A percentile compares a stretch with the other conserved stretches of the same genome.
These are phyloP conservation scores for Acanthamoeba sp. DNA, from an alignment of 208 protist genomes.

Conservation along the genomic window DNA sequence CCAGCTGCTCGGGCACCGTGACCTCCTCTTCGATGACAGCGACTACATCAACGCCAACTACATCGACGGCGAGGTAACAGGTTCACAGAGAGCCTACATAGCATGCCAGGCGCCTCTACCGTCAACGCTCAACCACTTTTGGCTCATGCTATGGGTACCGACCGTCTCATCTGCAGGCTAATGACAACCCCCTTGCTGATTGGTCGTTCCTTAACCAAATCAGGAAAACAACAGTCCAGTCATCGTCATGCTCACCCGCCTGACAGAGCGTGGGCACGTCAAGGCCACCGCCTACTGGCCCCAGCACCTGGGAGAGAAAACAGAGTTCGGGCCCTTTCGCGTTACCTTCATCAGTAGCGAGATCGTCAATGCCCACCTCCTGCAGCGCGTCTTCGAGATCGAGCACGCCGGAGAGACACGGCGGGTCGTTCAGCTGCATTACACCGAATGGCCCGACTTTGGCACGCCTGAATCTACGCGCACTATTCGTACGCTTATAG, in stretches of 20 bases:
- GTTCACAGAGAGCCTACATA: slow-evolving; percentile 42
- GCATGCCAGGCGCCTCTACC: slow-evolving; percentile 63
- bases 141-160: slow-evolving; percentile 65
- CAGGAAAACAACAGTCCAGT: slow-evolving; percentile 51
- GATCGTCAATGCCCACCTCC: not conserved
- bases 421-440: slow-evolving; percentile 65
- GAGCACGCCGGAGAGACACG: not conserved
- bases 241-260: slow-evolving; percentile 79
- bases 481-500: slow-evolving; percentile 39
- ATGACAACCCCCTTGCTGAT: not conserved
- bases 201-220: too few species aligned
- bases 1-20: not conserved
- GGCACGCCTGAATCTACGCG: not conserved
- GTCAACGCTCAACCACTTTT: slow-evolving; percentile 64
- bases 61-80: slow-evolving; percentile 15
- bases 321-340: not conserved
- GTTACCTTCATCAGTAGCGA: not conserved
- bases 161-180: not conserved
- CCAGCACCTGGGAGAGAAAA: not conserved
- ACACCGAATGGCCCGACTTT: slow-evolving; percentile 72
- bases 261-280: not conserved
- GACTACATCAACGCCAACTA: slow-evolving; percentile 77
- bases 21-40: not conserved
- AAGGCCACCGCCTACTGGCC: slow-evolving; percentile 55
- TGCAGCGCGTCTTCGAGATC: slow-evolving; percentile 6